Evolutionary conservation across 768 basidiomycete genomes (phyloP), one percentile per base, ranked within the genome.

Genomic region (Tulasnella sp.): DNA sequence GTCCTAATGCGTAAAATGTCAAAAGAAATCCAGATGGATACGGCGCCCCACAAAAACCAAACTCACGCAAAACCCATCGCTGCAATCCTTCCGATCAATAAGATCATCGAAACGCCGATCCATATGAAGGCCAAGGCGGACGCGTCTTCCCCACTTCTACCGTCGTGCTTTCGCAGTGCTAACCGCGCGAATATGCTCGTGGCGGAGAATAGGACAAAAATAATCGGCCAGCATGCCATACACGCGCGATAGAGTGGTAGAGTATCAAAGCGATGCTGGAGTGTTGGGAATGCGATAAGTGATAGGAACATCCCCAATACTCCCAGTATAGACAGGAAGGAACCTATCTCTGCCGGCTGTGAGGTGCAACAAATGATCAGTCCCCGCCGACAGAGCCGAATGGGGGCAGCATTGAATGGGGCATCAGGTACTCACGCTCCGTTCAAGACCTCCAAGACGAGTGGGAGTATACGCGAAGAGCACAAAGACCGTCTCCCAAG

Each of bases 401-500:
- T n/a, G n/a, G n/a, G n/a, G n/a, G n/a, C n/a, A n/a, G n/a, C n/a
- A n/a, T n/a, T n/a, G n/a, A n/a, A n/a, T n/a, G n/a, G n/a, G n/a
- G n/a, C n/a, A n/a, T n/a, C n/a, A 17, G 54, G 58, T 4, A 51
- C 81, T 68, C 65, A 84, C 83, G 24, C 78, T 75, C 65, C 84
- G 81, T 10, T 75, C 73, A 0, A 86, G 71, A 0, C 85, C 84
- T 27, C 84, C 85, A 2, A 72, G 66, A 42, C 72, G 63, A 44
- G 85, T 68, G 17, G 81, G 75, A 13, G 84, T 81, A 67, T 82
- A 86, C 62, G 80, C 83, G 65, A 81, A 84, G 30, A 86, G 73
- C 7, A 84, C 81, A 65, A 85, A 85, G 10, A 83, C 78, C 13
- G 82, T 80, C 51, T 84, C 83, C 61, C 83, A 86, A 1, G 77